Base-by-base conservation (phyloP, 805 yeast species). In the Dipodascus geniculatus region DNA sequence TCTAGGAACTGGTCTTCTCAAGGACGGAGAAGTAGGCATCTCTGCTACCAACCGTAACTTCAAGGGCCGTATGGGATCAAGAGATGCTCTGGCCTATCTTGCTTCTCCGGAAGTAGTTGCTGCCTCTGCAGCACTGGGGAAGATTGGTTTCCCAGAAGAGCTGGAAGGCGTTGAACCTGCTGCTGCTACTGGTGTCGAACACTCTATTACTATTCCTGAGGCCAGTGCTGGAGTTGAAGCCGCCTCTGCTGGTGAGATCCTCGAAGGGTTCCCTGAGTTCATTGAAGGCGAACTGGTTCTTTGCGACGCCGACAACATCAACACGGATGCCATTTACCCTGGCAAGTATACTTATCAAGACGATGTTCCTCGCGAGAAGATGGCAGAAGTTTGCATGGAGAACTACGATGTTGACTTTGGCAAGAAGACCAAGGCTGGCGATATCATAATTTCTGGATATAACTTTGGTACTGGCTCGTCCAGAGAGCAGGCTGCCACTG, bases 341-440 rank as follows among this genome's bases (percentile, higher is more conserved):
- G 99, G 99, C 60, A 93, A 93, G 68, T 93, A 93, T 75, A 93
- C 99, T 8, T 93, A 93, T 72, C 98, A 93, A 73, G 99, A 93
- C 69, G 98, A 93, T 66, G 93, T 93, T 49, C 79, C 97, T 47
- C 78, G 85, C 64, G 96, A 87, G 62, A 87, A 85, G 68, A 93
- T 93, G 99, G 99, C 99, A 35, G 86, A 91, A 70, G 99, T 93
- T 49, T 93, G 99, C 74, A 93, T 93, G 99, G 99, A 93, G 72
- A 93, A 93, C 74, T 93, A 93, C 71, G 99, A 93, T 69, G 67
- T 87, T 14, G 96, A 90, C 60, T 93, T 93, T 69, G 83, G 85
- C 55, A 58, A 71, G 28, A 90, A 88, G 74, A 86, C 95, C 28
- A 74, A 81, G 57, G 79, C 96, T 2, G 88, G 91, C 50, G 99